Evolutionary conservation across 495 filamentous ascomycete genomes (phyloP).

Genomic region (Annulohypoxylon nitens): DNA sequence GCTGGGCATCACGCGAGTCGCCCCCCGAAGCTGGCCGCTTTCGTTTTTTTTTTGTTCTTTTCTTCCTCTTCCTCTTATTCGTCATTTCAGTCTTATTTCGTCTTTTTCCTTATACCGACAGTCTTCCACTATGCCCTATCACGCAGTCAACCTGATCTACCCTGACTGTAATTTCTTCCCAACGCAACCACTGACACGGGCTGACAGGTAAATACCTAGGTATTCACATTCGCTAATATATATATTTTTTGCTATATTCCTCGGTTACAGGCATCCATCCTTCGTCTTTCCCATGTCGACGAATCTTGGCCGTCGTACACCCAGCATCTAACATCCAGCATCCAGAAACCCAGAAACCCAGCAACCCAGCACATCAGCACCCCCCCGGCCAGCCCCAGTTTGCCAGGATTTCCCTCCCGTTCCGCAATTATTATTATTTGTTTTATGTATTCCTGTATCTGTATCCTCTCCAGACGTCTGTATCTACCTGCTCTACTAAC

Average conservation of each 20-base stretch:
- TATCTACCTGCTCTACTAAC: too few species aligned
- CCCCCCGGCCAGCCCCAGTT: neutral
- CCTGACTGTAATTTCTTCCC: too few species aligned
- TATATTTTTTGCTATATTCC: too few species aligned
- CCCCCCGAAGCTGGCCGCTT: constrained; percentile 7
- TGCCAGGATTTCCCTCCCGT: constrained; percentile 16
- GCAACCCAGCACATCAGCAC: neutral
- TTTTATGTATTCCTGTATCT: neutral
- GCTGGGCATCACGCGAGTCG: constrained; percentile 18
- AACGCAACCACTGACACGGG: too few species aligned
- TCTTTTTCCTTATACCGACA: neutral
- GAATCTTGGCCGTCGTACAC: neutral
- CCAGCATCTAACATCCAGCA: too few species aligned
- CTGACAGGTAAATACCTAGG: too few species aligned
- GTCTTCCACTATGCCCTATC: neutral
- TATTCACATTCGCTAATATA: too few species aligned
- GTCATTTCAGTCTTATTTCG: neutral
- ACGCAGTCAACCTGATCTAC: too few species aligned
- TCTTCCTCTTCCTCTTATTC: neutral
- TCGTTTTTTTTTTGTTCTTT: neutral
- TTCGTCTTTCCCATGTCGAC: neutral
- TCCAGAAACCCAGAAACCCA: neutral
- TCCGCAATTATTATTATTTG: constrained; percentile 8
- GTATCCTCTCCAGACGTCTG: too few species aligned
- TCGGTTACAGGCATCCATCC: neutral